Evolutionary conservation across 2,329 filamentous ascomycete genomes (phyloP).

Genomic region (Beauveria sp.): DNA sequence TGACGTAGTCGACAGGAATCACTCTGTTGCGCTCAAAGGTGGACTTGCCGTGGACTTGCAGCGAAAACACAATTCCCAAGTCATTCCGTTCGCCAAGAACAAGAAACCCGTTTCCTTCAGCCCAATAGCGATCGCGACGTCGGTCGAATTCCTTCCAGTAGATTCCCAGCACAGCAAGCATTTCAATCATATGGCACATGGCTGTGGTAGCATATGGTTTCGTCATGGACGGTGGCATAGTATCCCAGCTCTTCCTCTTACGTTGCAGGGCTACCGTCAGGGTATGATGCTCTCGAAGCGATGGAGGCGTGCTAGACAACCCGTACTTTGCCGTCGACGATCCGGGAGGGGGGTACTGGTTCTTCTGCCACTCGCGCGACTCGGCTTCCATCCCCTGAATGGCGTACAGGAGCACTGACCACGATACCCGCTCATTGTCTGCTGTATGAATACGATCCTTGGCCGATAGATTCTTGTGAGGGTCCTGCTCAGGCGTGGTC

Average conservation of each 20-base stretch:
- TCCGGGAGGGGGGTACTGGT: constrained; percentile 24
- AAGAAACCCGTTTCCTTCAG: constrained; percentile 48
- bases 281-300: constrained; percentile 27
- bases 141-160: constrained; percentile 54
- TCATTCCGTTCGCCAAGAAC: constrained; percentile 40
- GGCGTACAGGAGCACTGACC: constrained; percentile 42
- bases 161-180: constrained; percentile 45
- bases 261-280: constrained; percentile 40
- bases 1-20: constrained; percentile 45
- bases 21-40: constrained; percentile 42
- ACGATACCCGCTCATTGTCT: constrained; percentile 49
- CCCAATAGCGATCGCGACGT: constrained; percentile 42
- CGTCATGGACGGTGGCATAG: constrained; percentile 39
- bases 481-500: constrained; percentile 25
- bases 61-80: constrained; percentile 47
- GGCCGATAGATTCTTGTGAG: constrained; percentile 18
- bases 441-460: constrained; percentile 42
- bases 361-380: constrained; percentile 39
- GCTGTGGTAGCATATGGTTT: constrained; percentile 47
- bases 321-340: constrained; percentile 12
- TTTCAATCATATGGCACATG: constrained; percentile 49
- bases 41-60: constrained; percentile 42
- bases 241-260: constrained; percentile 42
- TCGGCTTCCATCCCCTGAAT: constrained; percentile 42
- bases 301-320: constrained; percentile 19